phyloP scores from a whole-genome alignment of 2,329 filamentous ascomycete species.

The Verticillium tricorpus region DNA sequence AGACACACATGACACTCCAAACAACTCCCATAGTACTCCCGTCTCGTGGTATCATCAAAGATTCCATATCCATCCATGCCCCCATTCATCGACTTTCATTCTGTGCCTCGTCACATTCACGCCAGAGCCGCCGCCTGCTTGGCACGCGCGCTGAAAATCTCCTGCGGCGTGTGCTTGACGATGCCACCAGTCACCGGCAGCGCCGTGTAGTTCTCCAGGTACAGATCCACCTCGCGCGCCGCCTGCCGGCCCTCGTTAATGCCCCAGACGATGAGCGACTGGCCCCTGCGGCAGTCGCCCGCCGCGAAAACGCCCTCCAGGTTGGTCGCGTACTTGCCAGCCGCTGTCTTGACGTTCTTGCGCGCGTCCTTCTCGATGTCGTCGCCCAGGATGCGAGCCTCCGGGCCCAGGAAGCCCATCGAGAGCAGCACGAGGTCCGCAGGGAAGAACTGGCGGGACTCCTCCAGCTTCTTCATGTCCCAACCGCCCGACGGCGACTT shows the following conservation, averaged over 20 bases:
- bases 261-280: slow-evolving; percentile 96
- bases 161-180: slow-evolving; percentile 74
- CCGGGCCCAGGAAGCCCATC: slow-evolving; percentile 95
- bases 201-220: slow-evolving; percentile 72
- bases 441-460: slow-evolving; percentile 92
- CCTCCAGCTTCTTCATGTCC: slow-evolving; percentile 98
- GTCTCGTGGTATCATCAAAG: neutral
- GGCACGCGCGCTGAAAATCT: slow-evolving; percentile 48
- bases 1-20: neutral
- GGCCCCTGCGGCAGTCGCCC: slow-evolving; percentile 90
- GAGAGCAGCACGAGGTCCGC: slow-evolving; percentile 91
- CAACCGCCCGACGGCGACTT: slow-evolving; percentile 84
- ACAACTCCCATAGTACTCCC: neutral
- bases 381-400: slow-evolving; percentile 82
- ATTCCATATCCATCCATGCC: neutral
- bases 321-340: slow-evolving; percentile 85
- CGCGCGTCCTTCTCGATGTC: slow-evolving; percentile 85
- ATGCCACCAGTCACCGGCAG: slow-evolving; percentile 92
- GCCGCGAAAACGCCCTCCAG: slow-evolving; percentile 86
- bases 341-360: slow-evolving; percentile 93
- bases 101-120: neutral
- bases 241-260: slow-evolving; percentile 96
- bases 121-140: neutral
- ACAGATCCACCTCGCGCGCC: slow-evolving; percentile 87
- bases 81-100: neutral